These are phyloP conservation scores for Candolleomyces aberdarensis DNA, from an alignment of 768 basidiomycete genomes.

Conservation along the genomic window DNA sequence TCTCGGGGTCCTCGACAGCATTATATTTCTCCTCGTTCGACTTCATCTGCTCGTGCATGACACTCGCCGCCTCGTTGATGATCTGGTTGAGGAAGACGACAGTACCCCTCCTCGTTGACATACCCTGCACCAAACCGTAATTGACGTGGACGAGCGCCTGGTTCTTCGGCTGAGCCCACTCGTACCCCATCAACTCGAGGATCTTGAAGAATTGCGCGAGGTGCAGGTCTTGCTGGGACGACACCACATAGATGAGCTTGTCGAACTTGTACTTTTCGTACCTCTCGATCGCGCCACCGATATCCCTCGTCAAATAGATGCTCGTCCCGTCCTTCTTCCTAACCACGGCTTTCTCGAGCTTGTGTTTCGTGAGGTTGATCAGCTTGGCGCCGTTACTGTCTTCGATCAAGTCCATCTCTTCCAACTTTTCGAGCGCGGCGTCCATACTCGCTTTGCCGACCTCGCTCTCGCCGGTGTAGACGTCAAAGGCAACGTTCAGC, in stretches of 20 bases:
- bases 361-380: conserved; percentile 85
- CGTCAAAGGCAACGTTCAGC: conserved; percentile 88
- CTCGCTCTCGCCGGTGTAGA: conserved; percentile 87
- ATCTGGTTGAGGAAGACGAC: conserved; percentile 95
- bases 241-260: conserved; percentile 92
- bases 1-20: conserved; percentile 83
- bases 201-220: conserved; percentile 93
- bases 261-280: conserved; percentile 85
- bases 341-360: conserved; percentile 87
- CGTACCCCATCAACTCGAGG: conserved; percentile 83
- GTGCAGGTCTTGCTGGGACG: conserved; percentile 85
- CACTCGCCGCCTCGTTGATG: conserved; percentile 78
- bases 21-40: conserved; percentile 92
- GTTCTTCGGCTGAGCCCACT: conserved; percentile 56
- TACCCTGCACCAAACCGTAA: conserved; percentile 89
- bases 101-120: conserved; percentile 92
- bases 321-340: conserved; percentile 91
- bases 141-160: conserved; percentile 82
- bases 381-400: conserved; percentile 81
- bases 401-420: conserved; percentile 71
- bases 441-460: conserved; percentile 74
- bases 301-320: conserved; percentile 93
- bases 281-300: conserved; percentile 90
- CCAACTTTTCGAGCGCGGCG: conserved; percentile 62
- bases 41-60: conserved; percentile 97